These are phyloP conservation scores for Sclerotinia glacialis DNA, from an alignment of 2,329 filamentous ascomycete genomes.

Conservation along the genomic window DNA sequence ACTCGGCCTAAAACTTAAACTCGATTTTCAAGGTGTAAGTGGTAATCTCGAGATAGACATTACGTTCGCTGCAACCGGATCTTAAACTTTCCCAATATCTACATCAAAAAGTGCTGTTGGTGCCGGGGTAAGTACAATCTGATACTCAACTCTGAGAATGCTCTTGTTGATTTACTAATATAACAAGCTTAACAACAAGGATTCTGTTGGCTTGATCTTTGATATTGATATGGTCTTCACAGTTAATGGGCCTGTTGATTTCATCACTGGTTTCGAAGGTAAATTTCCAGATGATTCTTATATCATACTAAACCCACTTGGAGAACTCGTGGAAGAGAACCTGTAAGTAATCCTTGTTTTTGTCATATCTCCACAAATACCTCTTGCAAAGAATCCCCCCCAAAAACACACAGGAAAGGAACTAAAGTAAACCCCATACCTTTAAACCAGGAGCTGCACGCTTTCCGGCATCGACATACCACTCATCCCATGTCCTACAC, in stretches of 20 bases:
- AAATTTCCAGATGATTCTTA: conserved; percentile 21
- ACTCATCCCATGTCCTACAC: background rate
- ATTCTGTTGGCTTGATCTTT: conserved; percentile 23
- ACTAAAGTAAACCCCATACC: conserved; percentile 21
- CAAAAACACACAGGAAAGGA: background rate
- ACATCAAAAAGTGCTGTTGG: conserved; percentile 19
- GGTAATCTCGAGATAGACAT: conserved; percentile 27
- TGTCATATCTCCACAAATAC: background rate
- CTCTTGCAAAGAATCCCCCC: background rate
- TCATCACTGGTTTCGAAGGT: conserved; percentile 25
- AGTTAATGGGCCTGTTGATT: conserved; percentile 20
- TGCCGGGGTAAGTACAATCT: background rate
- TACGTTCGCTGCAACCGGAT: conserved; percentile 19
- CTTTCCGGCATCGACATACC: too few relatives aligned
- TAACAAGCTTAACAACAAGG: background rate
- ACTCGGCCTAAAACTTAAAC: conserved; percentile 20
- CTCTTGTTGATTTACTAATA: background rate
- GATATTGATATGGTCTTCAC: conserved; percentile 19
- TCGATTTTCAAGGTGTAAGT: conserved; percentile 22
- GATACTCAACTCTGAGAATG: background rate
- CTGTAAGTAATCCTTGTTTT: conserved; percentile 19
- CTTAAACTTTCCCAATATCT: conserved; percentile 24
- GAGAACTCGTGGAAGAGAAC: conserved; percentile 22
- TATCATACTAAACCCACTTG: conserved; percentile 24
- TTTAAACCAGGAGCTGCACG: conserved; percentile 23